A percentile compares a stretch with the other conserved stretches of the same genome.
Evolutionary conservation across 1,139 yeast species (phyloP).

Genomic region (Diutina rugosa): DNA sequence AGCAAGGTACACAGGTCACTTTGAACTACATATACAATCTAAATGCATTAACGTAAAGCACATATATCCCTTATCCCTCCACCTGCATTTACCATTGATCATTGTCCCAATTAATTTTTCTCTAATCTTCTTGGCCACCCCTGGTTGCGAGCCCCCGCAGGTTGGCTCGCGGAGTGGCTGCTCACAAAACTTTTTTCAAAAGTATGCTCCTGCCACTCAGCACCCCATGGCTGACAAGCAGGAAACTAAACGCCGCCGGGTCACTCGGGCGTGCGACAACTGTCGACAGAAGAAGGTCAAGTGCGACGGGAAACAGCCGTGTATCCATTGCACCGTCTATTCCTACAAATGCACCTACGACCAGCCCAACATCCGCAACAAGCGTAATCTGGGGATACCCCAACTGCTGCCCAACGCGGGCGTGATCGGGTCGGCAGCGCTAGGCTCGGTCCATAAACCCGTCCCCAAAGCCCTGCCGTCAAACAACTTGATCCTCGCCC

Average conservation of each 20-base stretch:
- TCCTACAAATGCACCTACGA: conserved; percentile 61
- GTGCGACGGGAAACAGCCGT: conserved; percentile 81
- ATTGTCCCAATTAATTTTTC: no score
- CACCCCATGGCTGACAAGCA: background rate
- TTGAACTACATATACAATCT: background rate
- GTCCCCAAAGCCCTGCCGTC: conserved; percentile 1
- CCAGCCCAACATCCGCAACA: conserved; percentile 59
- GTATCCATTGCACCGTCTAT: conserved; percentile 83
- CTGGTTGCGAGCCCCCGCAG: background rate
- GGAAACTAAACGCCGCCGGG: conserved; percentile 53
- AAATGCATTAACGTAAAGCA: background rate
- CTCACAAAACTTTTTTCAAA: background rate
- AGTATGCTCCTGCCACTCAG: background rate
- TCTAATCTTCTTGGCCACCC: background rate
- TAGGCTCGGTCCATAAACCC: background rate
- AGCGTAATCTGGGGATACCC: conserved; percentile 5
- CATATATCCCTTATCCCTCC: background rate
- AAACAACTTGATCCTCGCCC: conserved; percentile 4
- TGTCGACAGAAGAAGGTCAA: conserved; percentile 72
- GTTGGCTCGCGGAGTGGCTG: background rate
- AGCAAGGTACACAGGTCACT: no score
- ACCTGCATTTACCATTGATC: background rate
- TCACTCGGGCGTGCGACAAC: conserved; percentile 74
- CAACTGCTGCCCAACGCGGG: conserved; percentile 2
- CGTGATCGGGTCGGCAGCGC: background rate